Conservation (phyloP, 208 protist species). For the Strigomonas oncopelti region DNA sequence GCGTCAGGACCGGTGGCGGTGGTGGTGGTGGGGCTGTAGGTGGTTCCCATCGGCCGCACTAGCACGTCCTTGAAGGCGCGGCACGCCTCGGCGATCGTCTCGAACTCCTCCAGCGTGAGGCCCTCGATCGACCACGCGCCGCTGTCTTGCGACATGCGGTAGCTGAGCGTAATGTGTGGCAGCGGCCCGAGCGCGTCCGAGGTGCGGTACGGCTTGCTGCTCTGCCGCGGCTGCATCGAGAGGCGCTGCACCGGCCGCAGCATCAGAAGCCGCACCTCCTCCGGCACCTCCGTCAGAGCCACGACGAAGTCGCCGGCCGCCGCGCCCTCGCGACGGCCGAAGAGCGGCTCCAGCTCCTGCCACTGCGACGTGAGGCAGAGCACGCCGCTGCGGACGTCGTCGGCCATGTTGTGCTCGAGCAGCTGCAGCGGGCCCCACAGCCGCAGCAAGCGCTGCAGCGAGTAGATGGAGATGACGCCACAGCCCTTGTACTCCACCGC, state of each 20-base stretch:
- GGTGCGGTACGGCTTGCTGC: background rate
- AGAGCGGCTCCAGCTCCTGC: slow-evolving; percentile 41
- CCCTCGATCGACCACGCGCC: slow-evolving; percentile 73
- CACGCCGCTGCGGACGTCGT: slow-evolving; percentile 50
- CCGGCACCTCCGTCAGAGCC: slow-evolving; percentile 47
- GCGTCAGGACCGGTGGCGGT: background rate
- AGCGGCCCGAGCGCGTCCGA: background rate
- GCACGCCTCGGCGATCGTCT: slow-evolving; percentile 63
- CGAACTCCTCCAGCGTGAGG: slow-evolving; percentile 65
- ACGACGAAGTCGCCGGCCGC: slow-evolving; percentile 70
- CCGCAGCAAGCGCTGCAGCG: slow-evolving; percentile 61
- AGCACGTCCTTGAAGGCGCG: slow-evolving; percentile 68
- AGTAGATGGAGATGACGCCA: slow-evolving; percentile 77
- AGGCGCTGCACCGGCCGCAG: slow-evolving; percentile 21
- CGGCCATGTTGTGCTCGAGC: slow-evolving; percentile 64
- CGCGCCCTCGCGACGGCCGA: slow-evolving; percentile 47
- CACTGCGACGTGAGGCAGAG: slow-evolving; percentile 55
- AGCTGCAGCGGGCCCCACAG: slow-evolving; percentile 84
- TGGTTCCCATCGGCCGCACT: slow-evolving; percentile 39
- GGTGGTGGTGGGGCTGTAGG: background rate
- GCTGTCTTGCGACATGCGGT: slow-evolving; percentile 64
- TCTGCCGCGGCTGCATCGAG: background rate
- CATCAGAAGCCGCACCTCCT: slow-evolving; percentile 60
- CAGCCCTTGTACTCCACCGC: slow-evolving; percentile 67
- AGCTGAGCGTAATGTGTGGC: slow-evolving; percentile 8